Percentiles rank a stretch among this genome's conserved stretches.
phyloP scores from a whole-genome alignment of 129 eudicot species.

The Flaveria brownii region DNA sequence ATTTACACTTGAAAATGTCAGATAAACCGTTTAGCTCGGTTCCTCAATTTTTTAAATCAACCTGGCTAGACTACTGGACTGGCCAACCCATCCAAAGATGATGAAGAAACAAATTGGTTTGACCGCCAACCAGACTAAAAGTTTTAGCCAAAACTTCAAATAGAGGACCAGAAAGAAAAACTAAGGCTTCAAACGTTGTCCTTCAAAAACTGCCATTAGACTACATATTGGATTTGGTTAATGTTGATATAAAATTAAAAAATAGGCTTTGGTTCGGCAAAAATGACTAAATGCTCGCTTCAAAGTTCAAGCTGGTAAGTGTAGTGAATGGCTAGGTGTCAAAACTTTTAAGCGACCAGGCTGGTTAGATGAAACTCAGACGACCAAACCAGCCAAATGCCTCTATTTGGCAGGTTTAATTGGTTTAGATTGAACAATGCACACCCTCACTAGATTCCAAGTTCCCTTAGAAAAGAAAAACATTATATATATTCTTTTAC shows the following conservation, averaged over 20 bases:
- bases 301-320: neutral
- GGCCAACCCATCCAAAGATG: neutral
- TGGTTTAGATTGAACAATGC: neutral
- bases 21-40: neutral
- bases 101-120: neutral
- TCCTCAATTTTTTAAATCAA: neutral
- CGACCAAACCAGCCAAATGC: too few species aligned
- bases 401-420: too few species aligned
- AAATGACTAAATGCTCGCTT: neutral
- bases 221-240: neutral
- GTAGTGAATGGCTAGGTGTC: neutral
- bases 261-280: neutral
- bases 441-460: neutral
- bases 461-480: constrained; percentile 8
- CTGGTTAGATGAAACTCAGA: too few species aligned
- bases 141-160: neutral
- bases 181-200: neutral
- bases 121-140: too few species aligned
- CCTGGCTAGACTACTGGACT: neutral
- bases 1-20: constrained; percentile 9
- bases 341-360: neutral
- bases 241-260: neutral
- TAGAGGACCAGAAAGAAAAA: neutral
- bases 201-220: neutral
- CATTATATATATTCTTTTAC: neutral